These are phyloP conservation scores for Triticum urartu DNA, from an alignment of 176 grass and related monocot species.

Conservation along the genomic window DNA sequence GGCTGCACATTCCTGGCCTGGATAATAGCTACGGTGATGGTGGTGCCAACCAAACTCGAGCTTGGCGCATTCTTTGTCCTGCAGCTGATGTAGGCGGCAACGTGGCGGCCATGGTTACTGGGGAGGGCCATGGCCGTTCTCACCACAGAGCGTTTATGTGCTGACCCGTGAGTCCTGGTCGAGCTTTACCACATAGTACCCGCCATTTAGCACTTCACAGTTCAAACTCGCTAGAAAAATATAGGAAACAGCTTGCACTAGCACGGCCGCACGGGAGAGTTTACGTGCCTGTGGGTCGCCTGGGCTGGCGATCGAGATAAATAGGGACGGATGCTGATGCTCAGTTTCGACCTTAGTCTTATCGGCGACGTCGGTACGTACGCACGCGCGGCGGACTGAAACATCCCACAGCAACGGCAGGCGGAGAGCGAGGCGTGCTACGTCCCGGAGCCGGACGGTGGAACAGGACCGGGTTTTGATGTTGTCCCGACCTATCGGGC, in stretches of 20 bases:
- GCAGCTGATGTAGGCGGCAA: neutral
- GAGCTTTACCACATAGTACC: too few relatives aligned
- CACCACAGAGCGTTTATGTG: neutral
- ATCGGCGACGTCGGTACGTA: neutral
- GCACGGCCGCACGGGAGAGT: too few relatives aligned
- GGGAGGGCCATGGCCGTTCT: neutral
- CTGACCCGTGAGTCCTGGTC: too few relatives aligned
- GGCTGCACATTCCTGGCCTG: neutral
- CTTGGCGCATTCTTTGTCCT: neutral
- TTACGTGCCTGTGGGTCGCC: too few relatives aligned
- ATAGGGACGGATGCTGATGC: too few relatives aligned
- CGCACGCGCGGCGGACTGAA: too few relatives aligned
- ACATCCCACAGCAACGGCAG: neutral
- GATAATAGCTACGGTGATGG: too few relatives aligned
- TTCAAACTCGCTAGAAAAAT: too few relatives aligned
- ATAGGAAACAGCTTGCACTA: too few relatives aligned
- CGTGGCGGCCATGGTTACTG: neutral
- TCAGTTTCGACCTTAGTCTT: neutral
- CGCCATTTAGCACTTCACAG: too few relatives aligned
- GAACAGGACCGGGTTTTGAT: too few relatives aligned
- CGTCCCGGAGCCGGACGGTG: neutral
- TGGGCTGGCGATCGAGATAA: too few relatives aligned
- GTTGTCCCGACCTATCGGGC: neutral
- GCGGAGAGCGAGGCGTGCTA: neutral
- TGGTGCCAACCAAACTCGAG: neutral